Base-by-base conservation (phyloP, 345 rosid species). In the Melastoma malabathricum region DNA sequence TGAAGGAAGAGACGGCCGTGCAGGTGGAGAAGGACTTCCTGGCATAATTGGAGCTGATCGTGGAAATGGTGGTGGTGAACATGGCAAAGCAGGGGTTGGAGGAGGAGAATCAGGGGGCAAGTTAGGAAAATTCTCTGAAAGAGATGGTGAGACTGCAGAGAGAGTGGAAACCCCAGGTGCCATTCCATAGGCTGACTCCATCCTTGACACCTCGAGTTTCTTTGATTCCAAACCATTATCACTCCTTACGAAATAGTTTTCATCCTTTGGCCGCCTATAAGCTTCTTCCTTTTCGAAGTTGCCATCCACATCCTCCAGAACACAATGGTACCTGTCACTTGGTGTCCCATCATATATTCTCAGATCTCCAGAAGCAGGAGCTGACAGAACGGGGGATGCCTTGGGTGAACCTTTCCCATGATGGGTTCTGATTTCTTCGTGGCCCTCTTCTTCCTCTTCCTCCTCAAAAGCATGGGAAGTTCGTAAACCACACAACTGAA, bases 221-320 rank as follows among this genome's bases (percentile, higher is more conserved):
- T 62, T 72, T 9, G 47, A 48, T 56, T 62, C 81, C 47, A 20
- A 68, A 55, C 64, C 84, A 53, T 58, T 54, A 66, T 47, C 54
- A 54, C 47, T 57, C 12, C 19, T 53, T 20, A 46, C 22, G 18
- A 44, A 58, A 15, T 68, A 60, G 39, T 59, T 66, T 59, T 69
- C 92, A 48, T 71, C 86, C 76, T 72, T 84, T 8, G 64, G 78
- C 56, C 74, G 79, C 59, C 74, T 82, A 56, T 86, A 84, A 52
- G 67, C 86, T 68, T 80, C 93, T 69, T 87, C 95, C 93, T 80
- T 80, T 70, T 82, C 95, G 55, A 84, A 82, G 64, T 79, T 96
- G 59, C 79, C 89, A 61, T 81, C 87, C 41, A 79, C 84, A 55
- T 88, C 93, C 68, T 82, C 86, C 56, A 92, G 72, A 52, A 80